Percentiles rank a stretch among this genome's conserved stretches.
Conservation (phyloP, 768 basidiomycete species). For the Boletus huronensis region DNA sequence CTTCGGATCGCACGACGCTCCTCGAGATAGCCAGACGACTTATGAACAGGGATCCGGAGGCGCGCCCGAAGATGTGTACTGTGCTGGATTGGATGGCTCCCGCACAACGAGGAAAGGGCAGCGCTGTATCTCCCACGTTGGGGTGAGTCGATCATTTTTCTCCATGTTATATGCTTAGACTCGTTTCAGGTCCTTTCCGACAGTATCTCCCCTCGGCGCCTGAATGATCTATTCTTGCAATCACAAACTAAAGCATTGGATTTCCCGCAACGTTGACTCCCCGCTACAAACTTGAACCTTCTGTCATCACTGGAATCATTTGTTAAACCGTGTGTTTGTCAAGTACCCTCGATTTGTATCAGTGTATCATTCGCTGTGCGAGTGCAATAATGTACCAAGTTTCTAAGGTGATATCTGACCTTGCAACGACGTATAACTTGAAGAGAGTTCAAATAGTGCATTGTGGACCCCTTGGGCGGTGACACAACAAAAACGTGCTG, state of each 20-base stretch:
- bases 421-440: neutral
- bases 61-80: neutral
- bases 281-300: neutral
- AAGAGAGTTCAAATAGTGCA: too few species aligned
- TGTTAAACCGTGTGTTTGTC: neutral
- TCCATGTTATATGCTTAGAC: neutral
- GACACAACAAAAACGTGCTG: too few species aligned
- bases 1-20: neutral
- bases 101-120: neutral
- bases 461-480: too few species aligned
- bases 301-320: neutral
- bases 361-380: too few species aligned
- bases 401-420: too few species aligned
- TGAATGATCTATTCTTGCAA: neutral
- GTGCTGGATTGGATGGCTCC: neutral
- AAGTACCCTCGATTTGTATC: neutral
- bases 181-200: neutral
- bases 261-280: neutral
- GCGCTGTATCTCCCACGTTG: neutral
- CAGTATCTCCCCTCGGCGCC: neutral
- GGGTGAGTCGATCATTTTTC: neutral
- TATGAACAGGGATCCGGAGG: neutral
- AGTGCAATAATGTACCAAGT: too few species aligned
- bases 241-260: too few species aligned
- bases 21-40: neutral